phyloP scores from a whole-genome alignment of 345 rosid genomes.

The Rhodomyrtus tomentosa region DNA sequence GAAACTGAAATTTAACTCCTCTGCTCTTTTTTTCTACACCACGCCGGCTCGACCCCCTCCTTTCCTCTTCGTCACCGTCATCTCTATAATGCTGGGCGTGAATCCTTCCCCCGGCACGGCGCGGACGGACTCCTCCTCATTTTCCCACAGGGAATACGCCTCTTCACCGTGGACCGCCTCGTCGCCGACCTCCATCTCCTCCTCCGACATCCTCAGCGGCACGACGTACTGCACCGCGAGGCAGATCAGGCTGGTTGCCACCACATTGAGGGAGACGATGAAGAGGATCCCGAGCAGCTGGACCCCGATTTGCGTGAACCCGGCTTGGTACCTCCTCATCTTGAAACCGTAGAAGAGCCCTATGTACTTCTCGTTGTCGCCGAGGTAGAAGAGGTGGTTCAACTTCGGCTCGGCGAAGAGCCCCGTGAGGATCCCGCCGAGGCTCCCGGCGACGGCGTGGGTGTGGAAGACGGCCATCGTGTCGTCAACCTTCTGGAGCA shows the following conservation, averaged over 20 bases:
- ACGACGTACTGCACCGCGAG: conserved; percentile 8
- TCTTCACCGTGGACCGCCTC: conserved; percentile 34
- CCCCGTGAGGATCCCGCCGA: conserved; percentile 31
- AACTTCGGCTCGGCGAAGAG: conserved; percentile 29
- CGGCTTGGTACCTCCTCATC: background rate
- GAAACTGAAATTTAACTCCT: background rate
- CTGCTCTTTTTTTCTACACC: background rate
- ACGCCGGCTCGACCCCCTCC: background rate
- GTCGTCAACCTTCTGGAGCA: conserved; percentile 37
- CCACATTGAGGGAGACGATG: conserved; percentile 9
- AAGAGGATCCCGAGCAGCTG: conserved; percentile 21
- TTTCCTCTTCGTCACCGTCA: background rate
- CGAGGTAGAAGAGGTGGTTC: conserved; percentile 1
- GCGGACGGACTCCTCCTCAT: background rate
- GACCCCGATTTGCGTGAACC: conserved; percentile 27
- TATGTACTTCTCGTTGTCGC: background rate
- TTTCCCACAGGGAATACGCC: conserved; percentile 32
- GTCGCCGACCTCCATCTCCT: conserved; percentile 38
- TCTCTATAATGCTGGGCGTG: background rate
- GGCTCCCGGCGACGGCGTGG: conserved; percentile 39
- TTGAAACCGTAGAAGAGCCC: conserved; percentile 30
- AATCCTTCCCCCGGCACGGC: background rate
- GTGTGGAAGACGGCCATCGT: conserved; percentile 45
- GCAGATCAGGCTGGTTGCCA: conserved; percentile 24
- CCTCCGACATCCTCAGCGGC: conserved; percentile 33